Conservation (phyloP, 768 basidiomycete genomes). For the Myochromella boudieri region DNA sequence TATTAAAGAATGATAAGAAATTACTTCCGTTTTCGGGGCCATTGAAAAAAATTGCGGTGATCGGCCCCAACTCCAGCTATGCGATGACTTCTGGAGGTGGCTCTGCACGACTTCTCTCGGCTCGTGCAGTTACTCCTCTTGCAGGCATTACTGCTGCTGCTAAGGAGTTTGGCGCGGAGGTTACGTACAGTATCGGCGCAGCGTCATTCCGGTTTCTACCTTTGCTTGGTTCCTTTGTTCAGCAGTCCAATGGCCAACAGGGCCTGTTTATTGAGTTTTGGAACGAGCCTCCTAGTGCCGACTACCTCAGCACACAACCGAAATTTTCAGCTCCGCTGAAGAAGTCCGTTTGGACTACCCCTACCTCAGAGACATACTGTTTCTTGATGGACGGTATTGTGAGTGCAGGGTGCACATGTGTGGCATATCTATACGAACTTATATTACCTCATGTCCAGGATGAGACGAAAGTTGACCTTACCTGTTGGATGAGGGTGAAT, state of each 20-base stretch:
- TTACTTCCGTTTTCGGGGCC: constrained; percentile 44
- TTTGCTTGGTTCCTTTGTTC: constrained; percentile 46
- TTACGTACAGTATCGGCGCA: constrained; percentile 45
- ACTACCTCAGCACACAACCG: constrained; percentile 29
- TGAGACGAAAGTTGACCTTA: constrained; percentile 38
- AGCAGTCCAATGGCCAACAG: constrained; percentile 30
- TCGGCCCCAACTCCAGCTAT: constrained; percentile 61
- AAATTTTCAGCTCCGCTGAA: constrained; percentile 25
- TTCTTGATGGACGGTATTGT: constrained; percentile 44
- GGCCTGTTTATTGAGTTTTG: constrained; percentile 45
- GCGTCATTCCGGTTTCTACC: constrained; percentile 50
- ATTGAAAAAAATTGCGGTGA: constrained; percentile 52
- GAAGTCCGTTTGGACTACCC: constrained; percentile 34
- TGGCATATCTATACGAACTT: neutral
- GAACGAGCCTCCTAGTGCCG: constrained; percentile 41
- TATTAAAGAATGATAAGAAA: constrained; percentile 57
- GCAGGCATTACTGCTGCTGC: constrained; percentile 50
- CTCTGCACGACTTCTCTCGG: constrained; percentile 49
- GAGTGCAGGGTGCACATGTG: constrained; percentile 14
- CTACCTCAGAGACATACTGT: constrained; percentile 32
- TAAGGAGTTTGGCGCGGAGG: constrained; percentile 41
- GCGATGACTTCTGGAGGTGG: constrained; percentile 59
- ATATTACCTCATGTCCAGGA: constrained; percentile 22
- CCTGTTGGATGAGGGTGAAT: constrained; percentile 42
- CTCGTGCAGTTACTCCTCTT: constrained; percentile 56